These are phyloP conservation scores for Elsinoe necatrix DNA, from an alignment of 2,329 filamentous ascomycete genomes.

Conservation along the genomic window DNA sequence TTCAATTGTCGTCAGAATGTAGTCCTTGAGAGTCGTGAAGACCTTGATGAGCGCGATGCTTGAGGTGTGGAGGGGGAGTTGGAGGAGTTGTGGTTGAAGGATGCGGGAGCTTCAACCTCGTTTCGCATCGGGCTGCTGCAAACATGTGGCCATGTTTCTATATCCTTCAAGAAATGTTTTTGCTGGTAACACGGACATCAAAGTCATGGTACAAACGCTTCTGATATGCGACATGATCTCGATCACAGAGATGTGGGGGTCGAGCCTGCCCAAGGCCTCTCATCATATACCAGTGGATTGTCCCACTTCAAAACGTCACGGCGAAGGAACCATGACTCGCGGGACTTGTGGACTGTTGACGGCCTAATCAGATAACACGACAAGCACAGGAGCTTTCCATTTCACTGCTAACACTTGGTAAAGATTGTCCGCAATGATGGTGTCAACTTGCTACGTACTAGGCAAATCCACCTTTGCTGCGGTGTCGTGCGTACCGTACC, in stretches of 20 bases:
- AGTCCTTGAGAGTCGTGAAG: neutral
- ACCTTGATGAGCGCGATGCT: neutral
- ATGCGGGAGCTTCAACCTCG: conserved; percentile 4
- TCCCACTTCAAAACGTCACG: conserved; percentile 12
- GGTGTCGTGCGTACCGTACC: conserved; percentile 42
- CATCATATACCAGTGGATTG: neutral
- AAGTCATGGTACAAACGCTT: too few species aligned
- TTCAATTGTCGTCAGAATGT: too few species aligned
- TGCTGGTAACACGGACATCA: too few species aligned
- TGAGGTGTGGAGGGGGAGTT: neutral
- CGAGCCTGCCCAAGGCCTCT: too few species aligned
- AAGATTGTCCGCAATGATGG: too few species aligned
- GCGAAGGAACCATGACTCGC: conserved; percentile 1
- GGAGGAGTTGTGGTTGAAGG: conserved; percentile 2
- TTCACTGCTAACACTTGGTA: too few species aligned
- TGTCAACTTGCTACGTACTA: neutral
- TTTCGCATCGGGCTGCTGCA: neutral
- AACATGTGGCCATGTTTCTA: neutral
- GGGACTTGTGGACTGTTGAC: neutral
- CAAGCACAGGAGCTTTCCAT: too few species aligned
- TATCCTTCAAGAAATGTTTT: too few species aligned
- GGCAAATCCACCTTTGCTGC: neutral
- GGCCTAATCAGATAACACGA: too few species aligned
- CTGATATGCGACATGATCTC: too few species aligned
- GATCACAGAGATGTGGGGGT: too few species aligned